Evolutionary conservation across 1,284 basidiomycete genomes (phyloP), one percentile per base, ranked within the genome.

Genomic region (Taiwanofungus camphoratus): DNA sequence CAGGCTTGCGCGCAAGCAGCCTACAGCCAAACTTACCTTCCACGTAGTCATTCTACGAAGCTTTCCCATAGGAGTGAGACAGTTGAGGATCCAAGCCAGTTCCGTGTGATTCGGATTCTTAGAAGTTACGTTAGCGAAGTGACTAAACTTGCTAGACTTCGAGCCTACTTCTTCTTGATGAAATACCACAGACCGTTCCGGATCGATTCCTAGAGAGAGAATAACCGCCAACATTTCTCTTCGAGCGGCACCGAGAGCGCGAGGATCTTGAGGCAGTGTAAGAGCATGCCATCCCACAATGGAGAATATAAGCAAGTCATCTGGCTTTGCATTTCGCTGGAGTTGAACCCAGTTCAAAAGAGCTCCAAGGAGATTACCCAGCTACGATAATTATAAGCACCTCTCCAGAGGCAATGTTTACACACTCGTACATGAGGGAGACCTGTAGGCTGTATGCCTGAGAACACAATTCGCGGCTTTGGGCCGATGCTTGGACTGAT

Each of bases 341-440:
- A 94, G 69, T 40, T 77, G 75, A 26, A 91, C 85, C 93, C 92
- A 96, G 61, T 92, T 92, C 23, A 78, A 76, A 15, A 95, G 71
- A 0, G 92, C 93, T 5, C 94, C 94, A 2, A 97, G 74, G 56
- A 93, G 91, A 63, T 97, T 98, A 34, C 94, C 94, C 54, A 97
- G 73, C 92, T 96, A 32, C 9, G 13, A 53, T 48, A 36, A 8
- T 16, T 20, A 9, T 33, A 12, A 35, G 27, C 30, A 26, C 6
- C 5, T 26, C 19, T 5, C 20, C 29, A 13, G 7, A 27, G 23
- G 21, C 8, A 35, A 31, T 18, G 27, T 27, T 27, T 27, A 7
- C 8, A 7, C 13, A 7, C 13, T 38, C 73, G 51, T 59, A 91
- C 89, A 68, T 94, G 92, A 35, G 90, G 87, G 3, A 87, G 79